Evolutionary conservation across 129 eudicot genomes (phyloP).

Genomic region (Pulicaria dysenterica): DNA sequence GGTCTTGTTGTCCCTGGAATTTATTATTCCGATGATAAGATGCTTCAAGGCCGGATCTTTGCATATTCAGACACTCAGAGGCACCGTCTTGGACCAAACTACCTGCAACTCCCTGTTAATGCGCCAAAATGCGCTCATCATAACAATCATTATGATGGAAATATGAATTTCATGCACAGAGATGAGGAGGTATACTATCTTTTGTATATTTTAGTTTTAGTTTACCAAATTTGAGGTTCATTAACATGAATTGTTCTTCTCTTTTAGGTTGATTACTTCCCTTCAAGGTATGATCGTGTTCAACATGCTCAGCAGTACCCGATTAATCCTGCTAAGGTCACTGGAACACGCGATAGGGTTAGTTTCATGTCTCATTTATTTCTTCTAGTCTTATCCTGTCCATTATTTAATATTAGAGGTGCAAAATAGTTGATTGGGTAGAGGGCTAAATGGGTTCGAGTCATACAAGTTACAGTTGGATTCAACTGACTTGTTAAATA

Average conservation of each 20-base stretch:
- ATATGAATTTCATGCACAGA: slow-evolving; percentile 76
- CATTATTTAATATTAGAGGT: neutral
- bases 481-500: neutral
- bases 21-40: slow-evolving; percentile 74
- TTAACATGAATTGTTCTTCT: neutral
- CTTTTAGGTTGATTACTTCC: slow-evolving; percentile 68
- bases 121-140: slow-evolving; percentile 84
- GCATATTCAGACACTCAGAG: slow-evolving; percentile 81
- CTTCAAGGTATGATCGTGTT: slow-evolving; percentile 70
- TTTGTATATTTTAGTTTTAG: neutral
- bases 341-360: slow-evolving; percentile 74
- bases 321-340: slow-evolving; percentile 48
- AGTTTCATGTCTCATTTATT: slow-evolving; percentile 16
- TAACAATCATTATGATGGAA: slow-evolving; percentile 81
- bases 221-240: neutral
- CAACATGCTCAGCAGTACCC: slow-evolving; percentile 78
- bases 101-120: slow-evolving; percentile 73
- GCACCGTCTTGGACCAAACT: slow-evolving; percentile 82
- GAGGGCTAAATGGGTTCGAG: neutral
- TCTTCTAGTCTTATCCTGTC: neutral
- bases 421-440: neutral
- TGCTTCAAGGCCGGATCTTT: slow-evolving; percentile 75
- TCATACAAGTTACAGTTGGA: neutral
- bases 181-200: slow-evolving; percentile 63
- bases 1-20: slow-evolving; percentile 76